Conservation (phyloP, 2,329 filamentous ascomycete genomes). For the Sporothrix luriei region DNA sequence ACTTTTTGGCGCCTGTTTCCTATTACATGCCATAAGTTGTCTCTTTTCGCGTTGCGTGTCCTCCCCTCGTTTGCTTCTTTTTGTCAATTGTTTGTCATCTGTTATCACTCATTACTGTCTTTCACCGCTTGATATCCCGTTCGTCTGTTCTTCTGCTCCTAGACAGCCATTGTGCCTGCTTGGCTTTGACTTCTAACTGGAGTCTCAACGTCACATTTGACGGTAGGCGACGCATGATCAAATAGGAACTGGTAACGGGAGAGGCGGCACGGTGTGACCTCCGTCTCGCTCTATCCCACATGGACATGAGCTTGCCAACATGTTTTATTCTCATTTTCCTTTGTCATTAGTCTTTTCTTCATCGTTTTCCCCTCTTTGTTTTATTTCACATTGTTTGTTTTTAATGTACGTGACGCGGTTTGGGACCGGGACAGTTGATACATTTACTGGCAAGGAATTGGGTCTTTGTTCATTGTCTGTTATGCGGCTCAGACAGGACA, state of each 20-base stretch:
- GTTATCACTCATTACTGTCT: not conserved
- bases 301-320: constrained; percentile 1
- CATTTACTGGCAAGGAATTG: constrained; percentile 17
- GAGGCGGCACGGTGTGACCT: not conserved
- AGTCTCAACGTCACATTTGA: not conserved
- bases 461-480: not conserved
- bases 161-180: not conserved
- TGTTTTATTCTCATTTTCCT: not conserved
- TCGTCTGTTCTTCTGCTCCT: constrained; percentile 2
- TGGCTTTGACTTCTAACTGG: not conserved
- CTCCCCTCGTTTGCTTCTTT: too few relatives aligned
- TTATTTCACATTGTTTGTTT: not conserved
- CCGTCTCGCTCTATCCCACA: not conserved
- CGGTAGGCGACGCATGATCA: constrained; percentile 1
- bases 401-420: not conserved
- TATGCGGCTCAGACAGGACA: not conserved
- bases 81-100: not conserved
- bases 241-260: constrained; percentile 5
- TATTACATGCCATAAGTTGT: not conserved
- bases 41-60: not conserved
- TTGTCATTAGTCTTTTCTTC: not conserved
- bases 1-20: not conserved
- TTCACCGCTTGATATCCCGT: constrained; percentile 12
- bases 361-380: not conserved
- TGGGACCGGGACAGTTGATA: not conserved